A percentile compares a stretch with the other conserved stretches of the same genome.
phyloP scores from a whole-genome alignment of 352 stramenopile species.

The Phytophthora europaea region DNA sequence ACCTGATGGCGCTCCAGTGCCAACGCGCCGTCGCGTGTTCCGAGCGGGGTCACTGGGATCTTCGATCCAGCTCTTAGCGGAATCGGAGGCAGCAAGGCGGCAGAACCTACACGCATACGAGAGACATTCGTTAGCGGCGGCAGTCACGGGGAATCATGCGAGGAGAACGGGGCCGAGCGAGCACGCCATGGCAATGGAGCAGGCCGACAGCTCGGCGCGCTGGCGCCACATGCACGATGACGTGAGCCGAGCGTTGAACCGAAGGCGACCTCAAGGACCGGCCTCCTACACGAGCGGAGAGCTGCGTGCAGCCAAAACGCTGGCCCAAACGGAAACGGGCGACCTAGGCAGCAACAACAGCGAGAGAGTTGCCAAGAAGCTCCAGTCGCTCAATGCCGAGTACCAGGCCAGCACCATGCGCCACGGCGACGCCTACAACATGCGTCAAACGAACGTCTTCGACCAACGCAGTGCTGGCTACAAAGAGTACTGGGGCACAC shows the following conservation, averaged over 20 bases:
- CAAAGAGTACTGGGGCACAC: slow-evolving; percentile 79
- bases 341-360: slow-evolving; percentile 70
- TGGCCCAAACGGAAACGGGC: slow-evolving; percentile 56
- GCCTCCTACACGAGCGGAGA: slow-evolving; percentile 46
- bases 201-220: slow-evolving; percentile 50
- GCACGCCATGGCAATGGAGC: slow-evolving; percentile 30
- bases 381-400: slow-evolving; percentile 79
- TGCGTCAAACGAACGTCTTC: slow-evolving; percentile 44
- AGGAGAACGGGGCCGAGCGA: slow-evolving; percentile 14
- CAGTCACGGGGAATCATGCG: not conserved
- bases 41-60: slow-evolving; percentile 29
- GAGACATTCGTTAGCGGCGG: slow-evolving; percentile 20
- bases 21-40: slow-evolving; percentile 27
- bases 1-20: slow-evolving; percentile 5
- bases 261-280: slow-evolving; percentile 35
- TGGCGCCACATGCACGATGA: slow-evolving; percentile 84
- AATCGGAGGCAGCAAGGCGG: slow-evolving; percentile 23
- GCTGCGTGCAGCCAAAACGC: slow-evolving; percentile 36
- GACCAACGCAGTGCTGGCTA: slow-evolving; percentile 67
- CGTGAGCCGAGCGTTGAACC: slow-evolving; percentile 64
- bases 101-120: slow-evolving; percentile 25
- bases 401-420: slow-evolving; percentile 72
- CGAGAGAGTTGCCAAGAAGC: slow-evolving; percentile 76
- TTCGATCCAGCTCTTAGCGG: slow-evolving; percentile 29
- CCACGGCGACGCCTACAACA: slow-evolving; percentile 46